A percentile compares a stretch with the other conserved stretches of the same genome.
Conservation (phyloP, 768 basidiomycete genomes). For the Lactifluus hygrophoroides region DNA sequence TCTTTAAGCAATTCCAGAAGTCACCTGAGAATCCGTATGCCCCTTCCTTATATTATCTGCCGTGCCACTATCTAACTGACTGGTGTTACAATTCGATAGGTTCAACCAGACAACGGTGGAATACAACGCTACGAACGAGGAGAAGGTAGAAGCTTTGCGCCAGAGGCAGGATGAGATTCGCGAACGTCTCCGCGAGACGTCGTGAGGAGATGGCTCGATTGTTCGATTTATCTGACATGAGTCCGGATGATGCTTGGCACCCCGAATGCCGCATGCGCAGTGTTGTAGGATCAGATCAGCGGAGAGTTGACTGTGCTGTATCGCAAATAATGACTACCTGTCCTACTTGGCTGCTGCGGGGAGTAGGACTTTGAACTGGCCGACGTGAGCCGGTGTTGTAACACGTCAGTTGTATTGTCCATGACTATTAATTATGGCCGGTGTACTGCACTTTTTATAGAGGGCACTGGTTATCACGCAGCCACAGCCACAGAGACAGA, state of each 20-base stretch:
- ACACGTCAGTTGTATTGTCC: neutral
- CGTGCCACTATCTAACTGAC: neutral
- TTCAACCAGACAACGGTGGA: conserved; percentile 77
- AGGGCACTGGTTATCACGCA: neutral
- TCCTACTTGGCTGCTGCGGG: neutral
- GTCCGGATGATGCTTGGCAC: neutral
- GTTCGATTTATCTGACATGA: neutral
- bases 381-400: neutral
- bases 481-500: neutral
- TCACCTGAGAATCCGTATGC: conserved; percentile 90
- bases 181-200: conserved; percentile 45
- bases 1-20: conserved; percentile 95
- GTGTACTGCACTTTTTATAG: neutral
- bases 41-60: neutral
- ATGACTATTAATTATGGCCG: neutral
- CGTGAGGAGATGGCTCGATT: neutral
- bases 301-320: neutral
- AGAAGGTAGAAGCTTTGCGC: conserved; percentile 68
- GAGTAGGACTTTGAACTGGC: neutral
- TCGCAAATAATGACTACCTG: neutral
- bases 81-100: conserved; percentile 31
- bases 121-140: conserved; percentile 85
- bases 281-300: neutral
- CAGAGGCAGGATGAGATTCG: conserved; percentile 56
- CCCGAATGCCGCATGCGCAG: neutral